Conservation (phyloP, 169 alveolate genomes). For the Plasmodium coatneyi region DNA sequence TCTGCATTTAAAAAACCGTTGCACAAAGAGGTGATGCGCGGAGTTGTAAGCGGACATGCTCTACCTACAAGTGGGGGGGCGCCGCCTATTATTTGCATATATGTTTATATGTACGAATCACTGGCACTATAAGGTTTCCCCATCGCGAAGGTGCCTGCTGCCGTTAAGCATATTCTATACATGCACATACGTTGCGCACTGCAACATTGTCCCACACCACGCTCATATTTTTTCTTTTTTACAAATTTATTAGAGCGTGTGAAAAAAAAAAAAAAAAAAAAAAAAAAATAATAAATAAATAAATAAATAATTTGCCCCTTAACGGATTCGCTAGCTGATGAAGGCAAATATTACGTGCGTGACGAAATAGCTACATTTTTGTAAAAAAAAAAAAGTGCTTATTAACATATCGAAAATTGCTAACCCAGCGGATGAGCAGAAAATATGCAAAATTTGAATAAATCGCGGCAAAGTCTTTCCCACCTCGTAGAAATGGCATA, state of each 20-base stretch:
- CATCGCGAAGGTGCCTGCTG: background rate
- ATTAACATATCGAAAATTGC: background rate
- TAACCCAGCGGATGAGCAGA: background rate
- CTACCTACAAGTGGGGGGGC: background rate
- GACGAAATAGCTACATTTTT: background rate
- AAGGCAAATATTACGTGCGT: background rate
- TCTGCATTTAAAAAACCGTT: background rate
- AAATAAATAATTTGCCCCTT: background rate
- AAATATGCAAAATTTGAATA: background rate
- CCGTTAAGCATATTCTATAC: background rate
- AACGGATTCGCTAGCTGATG: background rate
- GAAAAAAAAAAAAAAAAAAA: background rate
- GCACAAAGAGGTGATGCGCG: background rate
- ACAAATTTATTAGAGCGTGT: background rate
- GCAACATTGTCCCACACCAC: background rate
- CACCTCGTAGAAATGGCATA: background rate
- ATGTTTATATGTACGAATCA: background rate
- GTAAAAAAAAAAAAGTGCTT: background rate
- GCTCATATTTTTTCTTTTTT: background rate
- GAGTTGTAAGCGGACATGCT: background rate
- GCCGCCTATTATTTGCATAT: background rate
- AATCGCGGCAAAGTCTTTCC: background rate
- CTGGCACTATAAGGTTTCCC: background rate
- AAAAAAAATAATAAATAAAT: background rate
- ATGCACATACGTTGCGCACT: background rate